A percentile compares a stretch with the other conserved stretches of the same genome.
Conservation (phyloP, 495 filamentous ascomycete species). For the Aspergillus indologenus region DNA sequence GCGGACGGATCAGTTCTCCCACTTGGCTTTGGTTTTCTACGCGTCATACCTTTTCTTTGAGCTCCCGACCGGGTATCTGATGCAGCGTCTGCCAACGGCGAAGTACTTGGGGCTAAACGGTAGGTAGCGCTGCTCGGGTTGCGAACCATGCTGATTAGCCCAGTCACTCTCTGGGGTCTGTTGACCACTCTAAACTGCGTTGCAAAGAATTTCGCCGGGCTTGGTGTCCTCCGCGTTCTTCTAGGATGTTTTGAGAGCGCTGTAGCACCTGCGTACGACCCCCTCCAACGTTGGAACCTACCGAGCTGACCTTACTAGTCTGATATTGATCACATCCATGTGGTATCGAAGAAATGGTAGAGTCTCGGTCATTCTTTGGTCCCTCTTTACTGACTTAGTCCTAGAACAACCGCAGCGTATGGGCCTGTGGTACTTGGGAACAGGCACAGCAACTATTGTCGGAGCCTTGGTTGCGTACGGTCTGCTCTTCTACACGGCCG, state of each 20-base stretch:
- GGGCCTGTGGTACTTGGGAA: constrained; percentile 63
- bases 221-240: constrained; percentile 54
- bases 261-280: constrained; percentile 53
- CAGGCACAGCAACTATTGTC: constrained; percentile 60
- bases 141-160: constrained; percentile 1
- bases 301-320: constrained; percentile 36
- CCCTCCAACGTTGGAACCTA: background rate
- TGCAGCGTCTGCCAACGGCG: constrained; percentile 46
- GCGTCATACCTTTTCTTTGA: constrained; percentile 47
- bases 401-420: constrained; percentile 58
- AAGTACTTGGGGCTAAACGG: constrained; percentile 50
- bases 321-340: constrained; percentile 34
- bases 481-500: constrained; percentile 23
- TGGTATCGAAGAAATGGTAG: constrained; percentile 31
- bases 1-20: constrained; percentile 51
- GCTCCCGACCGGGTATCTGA: constrained; percentile 37
- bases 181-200: constrained; percentile 57
- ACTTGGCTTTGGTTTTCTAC: constrained; percentile 52
- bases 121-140: constrained; percentile 1
- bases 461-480: constrained; percentile 56
- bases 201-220: constrained; percentile 45
- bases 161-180: constrained; percentile 55
- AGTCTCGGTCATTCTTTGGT: background rate
- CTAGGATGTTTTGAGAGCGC: constrained; percentile 65
- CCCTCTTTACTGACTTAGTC: background rate